phyloP scores from a whole-genome alignment of 2,329 filamentous ascomycete species.

The Paradendryphiella salina region DNA sequence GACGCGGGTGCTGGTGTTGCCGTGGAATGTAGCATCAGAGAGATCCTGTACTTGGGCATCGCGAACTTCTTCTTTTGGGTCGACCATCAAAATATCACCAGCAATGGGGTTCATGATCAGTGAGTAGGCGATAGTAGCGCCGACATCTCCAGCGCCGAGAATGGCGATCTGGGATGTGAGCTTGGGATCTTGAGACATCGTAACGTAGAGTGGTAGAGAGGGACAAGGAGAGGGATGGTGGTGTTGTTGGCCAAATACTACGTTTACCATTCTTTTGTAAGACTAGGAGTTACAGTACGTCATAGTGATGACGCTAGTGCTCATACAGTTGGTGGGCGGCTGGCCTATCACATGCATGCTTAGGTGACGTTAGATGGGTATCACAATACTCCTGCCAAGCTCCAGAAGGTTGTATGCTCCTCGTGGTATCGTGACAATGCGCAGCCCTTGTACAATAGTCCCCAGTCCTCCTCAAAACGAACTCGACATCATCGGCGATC shows the following conservation, averaged over 20 bases:
- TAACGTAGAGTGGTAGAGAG: neutral
- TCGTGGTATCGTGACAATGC: neutral
- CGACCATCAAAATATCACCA: conserved; percentile 25
- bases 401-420: neutral
- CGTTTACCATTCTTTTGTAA: conserved; percentile 1
- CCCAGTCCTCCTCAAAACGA: neutral
- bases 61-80: conserved; percentile 27
- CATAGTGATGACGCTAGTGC: conserved; percentile 21
- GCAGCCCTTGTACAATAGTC: too few relatives aligned
- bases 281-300: conserved; percentile 9
- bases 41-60: conserved; percentile 29
- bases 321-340: conserved; percentile 4
- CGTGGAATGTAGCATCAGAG: conserved; percentile 23
- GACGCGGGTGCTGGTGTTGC: conserved; percentile 22
- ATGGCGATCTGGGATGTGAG: conserved; percentile 29
- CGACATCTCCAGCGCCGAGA: conserved; percentile 29
- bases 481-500: neutral
- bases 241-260: neutral
- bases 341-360: neutral
- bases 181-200: conserved; percentile 19
- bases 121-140: conserved; percentile 29
- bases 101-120: conserved; percentile 30
- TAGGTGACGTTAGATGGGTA: neutral
- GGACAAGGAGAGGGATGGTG: neutral
- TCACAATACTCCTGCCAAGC: neutral